Percentiles rank a stretch among this genome's conserved stretches.
Conservation (phyloP, 2,329 filamentous ascomycete genomes). For the Fusarium fujikuroi region DNA sequence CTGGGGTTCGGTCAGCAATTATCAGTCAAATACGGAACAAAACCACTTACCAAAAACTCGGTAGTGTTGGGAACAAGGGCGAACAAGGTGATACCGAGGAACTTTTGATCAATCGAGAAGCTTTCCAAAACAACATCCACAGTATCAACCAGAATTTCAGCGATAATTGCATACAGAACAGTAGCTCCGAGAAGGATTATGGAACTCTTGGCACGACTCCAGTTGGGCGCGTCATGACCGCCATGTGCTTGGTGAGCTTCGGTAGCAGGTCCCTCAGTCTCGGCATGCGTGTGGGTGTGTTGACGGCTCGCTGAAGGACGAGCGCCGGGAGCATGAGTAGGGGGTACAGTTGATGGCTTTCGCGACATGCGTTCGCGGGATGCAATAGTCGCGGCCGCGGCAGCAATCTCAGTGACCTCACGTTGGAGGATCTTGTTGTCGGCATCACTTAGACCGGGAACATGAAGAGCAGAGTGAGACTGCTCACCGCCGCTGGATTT, state of each 20-base stretch:
- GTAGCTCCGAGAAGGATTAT: conserved; percentile 91
- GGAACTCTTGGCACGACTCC: conserved; percentile 91
- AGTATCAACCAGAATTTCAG: conserved; percentile 95
- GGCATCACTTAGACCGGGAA: conserved; percentile 80
- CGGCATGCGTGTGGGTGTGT: conserved; percentile 27
- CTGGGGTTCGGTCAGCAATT: conserved; percentile 53
- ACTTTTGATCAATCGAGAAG: conserved; percentile 94
- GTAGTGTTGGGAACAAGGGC: conserved; percentile 98
- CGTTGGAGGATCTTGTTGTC: conserved; percentile 85
- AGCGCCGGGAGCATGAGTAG: conserved; percentile 23
- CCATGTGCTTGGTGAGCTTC: conserved; percentile 61
- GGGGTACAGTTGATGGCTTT: conserved; percentile 50
- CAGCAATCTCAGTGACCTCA: conserved; percentile 92
- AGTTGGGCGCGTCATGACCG: conserved; percentile 98
- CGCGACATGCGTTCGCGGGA: conserved; percentile 72
- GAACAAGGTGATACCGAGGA: conserved; percentile 95
- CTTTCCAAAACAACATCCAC: conserved; percentile 95
- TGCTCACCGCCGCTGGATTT: conserved; percentile 60
- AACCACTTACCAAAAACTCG: conserved; percentile 82
- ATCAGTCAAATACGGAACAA: neutral
- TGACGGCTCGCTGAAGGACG: conserved; percentile 50
- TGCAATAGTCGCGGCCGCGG: conserved; percentile 87
- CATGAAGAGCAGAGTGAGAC: conserved; percentile 58
- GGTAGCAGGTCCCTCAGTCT: conserved; percentile 47
- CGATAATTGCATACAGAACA: conserved; percentile 93